Evolutionary conservation across 352 stramenopile species (phyloP), one percentile per base, ranked within the genome.

Genomic region (Globisporangium apiculatum): DNA sequence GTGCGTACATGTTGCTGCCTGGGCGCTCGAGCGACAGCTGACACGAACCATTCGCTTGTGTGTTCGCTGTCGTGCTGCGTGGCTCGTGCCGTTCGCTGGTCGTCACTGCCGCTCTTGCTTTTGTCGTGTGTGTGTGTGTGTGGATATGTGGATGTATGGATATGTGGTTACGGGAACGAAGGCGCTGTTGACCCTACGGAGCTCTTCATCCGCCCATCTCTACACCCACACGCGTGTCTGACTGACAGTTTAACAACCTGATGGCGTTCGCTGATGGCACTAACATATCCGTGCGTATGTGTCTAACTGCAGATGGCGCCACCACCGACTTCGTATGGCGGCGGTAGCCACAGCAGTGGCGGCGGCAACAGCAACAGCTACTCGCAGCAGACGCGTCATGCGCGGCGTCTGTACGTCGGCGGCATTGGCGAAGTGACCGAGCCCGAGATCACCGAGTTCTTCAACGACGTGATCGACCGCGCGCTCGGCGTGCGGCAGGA

Each of bases 351-450:
- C 41, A 12, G 41, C 7, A 45, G 24, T 31, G 24, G 24, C 24
- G 24, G 24, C 24, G 24, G 24, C 24, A 31, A 31, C 24, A 31
- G 24, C 42, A 45, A 40, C 7, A 72, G 72, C 41, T 69, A 80
- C 55, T 82, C 75, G 35, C 95, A 99, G 72, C 94, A 98, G 62
- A 98, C 97, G 14, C 83, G 95, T 12, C 96, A 99, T 69, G 96
- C 95, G 5, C 82, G 97, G 24, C 86, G 96, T 51, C 67, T 99
- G n/a, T 99, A 99, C 74, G 89, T 99, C 37, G 97, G 97, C 17
- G 89, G 96, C 57, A 89, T 94, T 41, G 83, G 81, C 47, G 79
- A 94, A 48, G 87, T 92, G 46, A 73, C 73, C 9, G 88, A 97
- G 58, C 35, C 72, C 14, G 91, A 98, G 65, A 88, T 98, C 64